A percentile compares a stretch with the other conserved stretches of the same genome.
phyloP scores from a whole-genome alignment of 2,329 filamentous ascomycete genomes.

The Hyphodiscus sp. region DNA sequence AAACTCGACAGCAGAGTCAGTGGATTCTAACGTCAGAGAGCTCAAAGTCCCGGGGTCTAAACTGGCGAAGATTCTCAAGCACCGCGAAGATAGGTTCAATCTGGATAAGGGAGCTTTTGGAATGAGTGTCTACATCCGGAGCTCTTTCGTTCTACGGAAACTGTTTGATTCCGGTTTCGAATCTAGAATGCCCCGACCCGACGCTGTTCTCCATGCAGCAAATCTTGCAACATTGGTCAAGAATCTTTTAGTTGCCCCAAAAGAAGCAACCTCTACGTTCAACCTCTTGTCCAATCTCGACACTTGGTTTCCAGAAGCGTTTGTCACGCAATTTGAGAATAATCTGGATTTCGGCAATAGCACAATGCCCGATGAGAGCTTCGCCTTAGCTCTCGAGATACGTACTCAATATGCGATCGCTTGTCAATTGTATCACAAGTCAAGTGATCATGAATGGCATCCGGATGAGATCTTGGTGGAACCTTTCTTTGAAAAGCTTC shows the following conservation, averaged over 20 bases:
- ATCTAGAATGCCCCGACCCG: slow-evolving; percentile 29
- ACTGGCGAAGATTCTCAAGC: slow-evolving; percentile 9
- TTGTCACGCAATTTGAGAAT: slow-evolving; percentile 28
- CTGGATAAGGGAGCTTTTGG: slow-evolving; percentile 12
- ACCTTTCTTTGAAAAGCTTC: slow-evolving; percentile 34
- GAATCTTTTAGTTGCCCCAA: slow-evolving; percentile 30
- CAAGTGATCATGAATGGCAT: slow-evolving; percentile 28
- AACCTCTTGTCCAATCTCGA: slow-evolving; percentile 29
- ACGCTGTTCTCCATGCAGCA: slow-evolving; percentile 35
- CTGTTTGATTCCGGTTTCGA: slow-evolving; percentile 25
- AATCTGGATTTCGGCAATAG: slow-evolving; percentile 31
- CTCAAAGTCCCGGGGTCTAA: slow-evolving; percentile 20
- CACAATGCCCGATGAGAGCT: slow-evolving; percentile 35
- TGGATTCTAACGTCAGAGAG: slow-evolving; percentile 27
- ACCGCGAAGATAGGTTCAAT: slow-evolving; percentile 16
- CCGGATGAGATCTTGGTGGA: slow-evolving; percentile 34
- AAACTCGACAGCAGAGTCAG: slow-evolving; percentile 21
- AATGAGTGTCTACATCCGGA: slow-evolving; percentile 31
- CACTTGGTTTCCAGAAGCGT: slow-evolving; percentile 28
- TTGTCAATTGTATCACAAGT: slow-evolving; percentile 31
- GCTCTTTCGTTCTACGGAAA: slow-evolving; percentile 25
- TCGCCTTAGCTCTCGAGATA: slow-evolving; percentile 44
- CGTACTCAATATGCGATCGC: slow-evolving; percentile 48
- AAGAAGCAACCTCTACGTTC: slow-evolving; percentile 11
- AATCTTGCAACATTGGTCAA: slow-evolving; percentile 36